A percentile compares a stretch with the other conserved stretches of the same genome.
phyloP scores from a whole-genome alignment of 352 stramenopile genomes.

The Globisporangium barbulae region DNA sequence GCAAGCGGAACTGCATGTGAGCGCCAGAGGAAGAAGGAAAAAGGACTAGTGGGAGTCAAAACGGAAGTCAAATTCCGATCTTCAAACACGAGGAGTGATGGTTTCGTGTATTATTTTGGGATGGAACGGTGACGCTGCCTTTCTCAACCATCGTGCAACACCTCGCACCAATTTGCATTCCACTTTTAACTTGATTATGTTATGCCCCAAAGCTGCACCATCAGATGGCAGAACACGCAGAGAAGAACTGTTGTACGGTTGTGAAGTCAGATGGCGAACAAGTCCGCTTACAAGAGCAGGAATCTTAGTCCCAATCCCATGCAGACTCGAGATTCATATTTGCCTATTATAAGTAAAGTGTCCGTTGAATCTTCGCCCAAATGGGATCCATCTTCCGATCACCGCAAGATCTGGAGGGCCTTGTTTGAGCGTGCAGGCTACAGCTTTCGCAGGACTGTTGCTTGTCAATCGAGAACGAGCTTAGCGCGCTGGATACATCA shows the following conservation, averaged over 20 bases:
- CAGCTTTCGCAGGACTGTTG: too few relatives aligned
- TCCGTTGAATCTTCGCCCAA: too few relatives aligned
- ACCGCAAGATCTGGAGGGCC: too few relatives aligned
- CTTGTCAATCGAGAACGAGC: too few relatives aligned
- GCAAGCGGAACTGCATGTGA: constrained; percentile 1
- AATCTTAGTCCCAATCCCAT: too few relatives aligned
- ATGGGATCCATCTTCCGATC: too few relatives aligned
- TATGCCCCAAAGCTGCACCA: not conserved
- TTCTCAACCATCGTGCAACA: not conserved
- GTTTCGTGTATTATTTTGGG: not conserved
- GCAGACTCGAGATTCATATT: too few relatives aligned
- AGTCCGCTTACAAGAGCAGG: too few relatives aligned
- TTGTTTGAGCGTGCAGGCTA: too few relatives aligned
- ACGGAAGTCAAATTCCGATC: not conserved
- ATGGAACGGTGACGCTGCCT: not conserved
- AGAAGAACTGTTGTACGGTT: constrained; percentile 1
- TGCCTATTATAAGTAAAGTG: too few relatives aligned
- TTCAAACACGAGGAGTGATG: too few relatives aligned
- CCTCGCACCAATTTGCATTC: not conserved
- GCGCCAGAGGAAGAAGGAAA: not conserved
- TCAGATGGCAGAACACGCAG: constrained; percentile 7
- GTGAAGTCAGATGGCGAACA: not conserved
- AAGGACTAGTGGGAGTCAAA: not conserved
- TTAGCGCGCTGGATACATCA: too few relatives aligned
- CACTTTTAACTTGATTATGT: not conserved